phyloP scores from a whole-genome alignment of 805 yeast species.

The Priceomyces melissophilus region DNA sequence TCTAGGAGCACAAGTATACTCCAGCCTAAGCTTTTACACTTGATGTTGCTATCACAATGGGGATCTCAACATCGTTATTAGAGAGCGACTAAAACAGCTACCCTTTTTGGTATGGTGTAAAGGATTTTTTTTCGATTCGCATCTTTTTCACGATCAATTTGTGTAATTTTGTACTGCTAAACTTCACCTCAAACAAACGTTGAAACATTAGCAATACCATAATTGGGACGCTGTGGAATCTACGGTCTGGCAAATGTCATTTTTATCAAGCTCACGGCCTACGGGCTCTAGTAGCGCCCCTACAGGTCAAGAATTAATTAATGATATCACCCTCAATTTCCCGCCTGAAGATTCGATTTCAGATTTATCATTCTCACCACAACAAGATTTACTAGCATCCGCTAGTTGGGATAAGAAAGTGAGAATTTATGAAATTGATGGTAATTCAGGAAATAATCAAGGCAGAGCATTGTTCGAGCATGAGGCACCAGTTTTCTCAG shows the following conservation, averaged over 20 bases:
- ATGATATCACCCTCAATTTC: constrained; percentile 67
- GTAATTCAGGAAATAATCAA: constrained; percentile 70
- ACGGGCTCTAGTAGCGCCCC: constrained; percentile 37
- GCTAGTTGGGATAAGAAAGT: constrained; percentile 96
- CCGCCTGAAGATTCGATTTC: constrained; percentile 92
- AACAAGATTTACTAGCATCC: constrained; percentile 74
- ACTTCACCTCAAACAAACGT: too few relatives aligned
- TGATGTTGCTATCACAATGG: too few relatives aligned
- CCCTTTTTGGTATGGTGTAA: too few relatives aligned
- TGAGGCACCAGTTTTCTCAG: constrained; percentile 78
- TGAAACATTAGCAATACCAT: too few relatives aligned
- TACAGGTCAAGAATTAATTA: constrained; percentile 57
- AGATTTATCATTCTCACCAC: constrained; percentile 82
- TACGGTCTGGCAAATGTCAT: constrained; percentile 28
- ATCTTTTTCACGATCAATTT: too few relatives aligned
- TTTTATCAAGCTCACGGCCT: constrained; percentile 23
- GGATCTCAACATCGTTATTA: too few relatives aligned
- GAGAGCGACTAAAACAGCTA: too few relatives aligned
- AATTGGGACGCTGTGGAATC: too few relatives aligned
- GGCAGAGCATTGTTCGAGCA: constrained; percentile 90
- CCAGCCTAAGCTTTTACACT: too few relatives aligned
- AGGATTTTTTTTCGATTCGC: too few relatives aligned
- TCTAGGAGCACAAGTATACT: too few relatives aligned
- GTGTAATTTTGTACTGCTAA: too few relatives aligned
- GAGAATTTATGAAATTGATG: constrained; percentile 81